Base-by-base conservation (phyloP, 495 filamentous ascomycete species). In the Staphylotrichum tortipilum region DNA sequence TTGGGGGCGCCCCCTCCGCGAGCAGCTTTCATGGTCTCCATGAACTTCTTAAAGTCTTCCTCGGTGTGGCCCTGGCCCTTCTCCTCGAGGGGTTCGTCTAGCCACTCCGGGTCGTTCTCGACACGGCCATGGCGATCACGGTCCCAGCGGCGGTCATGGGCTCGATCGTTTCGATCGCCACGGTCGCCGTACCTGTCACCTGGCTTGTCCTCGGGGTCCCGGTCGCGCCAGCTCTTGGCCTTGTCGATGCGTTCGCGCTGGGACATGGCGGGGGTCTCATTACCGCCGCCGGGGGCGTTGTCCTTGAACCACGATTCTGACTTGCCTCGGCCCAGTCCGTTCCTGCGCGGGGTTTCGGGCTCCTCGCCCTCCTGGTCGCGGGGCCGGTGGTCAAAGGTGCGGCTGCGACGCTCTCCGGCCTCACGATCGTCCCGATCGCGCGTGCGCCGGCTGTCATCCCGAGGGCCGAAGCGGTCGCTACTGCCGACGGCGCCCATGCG, bases 1-100 rank as follows among this genome's bases (percentile, higher is more conserved):
- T 64, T 62, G 60, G 58, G 34, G 1, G 61, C 56, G 55, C 44
- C 58, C 67, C 49, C 61, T 71, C 66, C 51, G 31, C 64, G 67
- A 43, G 64, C 68, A 23, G 83, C 81, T 64, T 91, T 95, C 90
- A 94, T 94, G 42, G 71, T 74, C 55, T 92, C 87, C 69, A 96
- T 95, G 81, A 94, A 98, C 51, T 84, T 84, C 67, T 95, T 84
- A 64, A 98, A 97, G 47, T 97, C 89, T 59, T 94, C 89, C 60
- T 86, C 83, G 9, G 86, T 94, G 60, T 85, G 86, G 15, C 74
- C 80, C 48, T 81, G 79, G 37, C 75, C 63, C 53, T 83, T 83
- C 42, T 83, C 78, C 41, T 84, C 86, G 33, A 80, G 79, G 29
- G 81, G 83, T 48, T 86, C 80, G 62, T 92, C 88, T 66, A 91